phyloP scores from a whole-genome alignment of 345 rosid genomes.

The Lepidium didymum region DNA sequence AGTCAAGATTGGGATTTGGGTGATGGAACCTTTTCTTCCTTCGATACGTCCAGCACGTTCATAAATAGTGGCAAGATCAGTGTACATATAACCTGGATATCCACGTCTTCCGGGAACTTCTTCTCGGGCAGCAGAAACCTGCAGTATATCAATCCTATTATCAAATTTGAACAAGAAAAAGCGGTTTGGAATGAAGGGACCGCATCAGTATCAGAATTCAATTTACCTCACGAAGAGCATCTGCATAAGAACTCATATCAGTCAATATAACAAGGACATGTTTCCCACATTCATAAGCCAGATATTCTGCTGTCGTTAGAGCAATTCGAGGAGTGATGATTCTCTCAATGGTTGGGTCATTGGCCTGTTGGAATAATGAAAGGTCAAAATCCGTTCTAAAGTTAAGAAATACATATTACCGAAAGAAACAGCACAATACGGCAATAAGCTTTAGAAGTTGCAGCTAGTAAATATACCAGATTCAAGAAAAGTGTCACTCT shows the following conservation, averaged over 20 bases:
- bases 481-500: constrained; percentile 92
- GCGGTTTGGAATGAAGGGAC: not conserved
- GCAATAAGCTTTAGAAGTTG: not conserved
- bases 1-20: constrained; percentile 86
- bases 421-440: not conserved
- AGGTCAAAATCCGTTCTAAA: not conserved
- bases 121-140: constrained; percentile 96
- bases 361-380: constrained; percentile 48
- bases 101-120: too few relatives aligned
- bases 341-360: constrained; percentile 96
- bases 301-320: constrained; percentile 90
- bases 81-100: constrained; percentile 97
- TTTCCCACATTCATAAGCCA: constrained; percentile 98
- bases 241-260: constrained; percentile 98
- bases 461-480: constrained; percentile 23
- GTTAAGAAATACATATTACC: not conserved
- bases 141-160: constrained; percentile 15
- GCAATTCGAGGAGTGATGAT: constrained; percentile 96
- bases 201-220: not conserved
- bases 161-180: not conserved
- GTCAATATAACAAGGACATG: constrained; percentile 95
- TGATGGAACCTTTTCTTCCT: constrained; percentile 87
- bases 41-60: constrained; percentile 95
- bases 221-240: constrained; percentile 95
- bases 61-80: constrained; percentile 90